A percentile compares a stretch with the other conserved stretches of the same genome.
Conservation (phyloP, 2,329 filamentous ascomycete genomes). For the Moelleriella libera region DNA sequence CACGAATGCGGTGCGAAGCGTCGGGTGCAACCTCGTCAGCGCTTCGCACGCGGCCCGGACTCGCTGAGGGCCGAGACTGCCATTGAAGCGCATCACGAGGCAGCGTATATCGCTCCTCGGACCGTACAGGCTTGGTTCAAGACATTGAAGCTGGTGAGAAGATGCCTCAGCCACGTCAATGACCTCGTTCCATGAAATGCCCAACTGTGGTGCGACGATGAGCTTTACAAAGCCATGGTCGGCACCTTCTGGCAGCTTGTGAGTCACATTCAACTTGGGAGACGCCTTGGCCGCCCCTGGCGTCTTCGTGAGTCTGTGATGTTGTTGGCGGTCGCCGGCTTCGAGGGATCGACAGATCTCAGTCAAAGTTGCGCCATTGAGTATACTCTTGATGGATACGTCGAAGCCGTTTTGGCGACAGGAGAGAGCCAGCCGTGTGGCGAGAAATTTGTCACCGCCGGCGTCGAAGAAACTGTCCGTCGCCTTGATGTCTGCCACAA, state of each 20-base stretch:
- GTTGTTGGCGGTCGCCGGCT: constrained; percentile 3
- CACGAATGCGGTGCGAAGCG: constrained; percentile 40
- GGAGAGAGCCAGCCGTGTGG: constrained; percentile 26
- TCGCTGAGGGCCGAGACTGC: constrained; percentile 23
- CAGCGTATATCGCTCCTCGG: constrained; percentile 30
- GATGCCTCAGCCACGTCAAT: constrained; percentile 34
- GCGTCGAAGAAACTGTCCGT: constrained; percentile 29
- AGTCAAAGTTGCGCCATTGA: constrained; percentile 25
- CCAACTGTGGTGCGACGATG: constrained; percentile 26
- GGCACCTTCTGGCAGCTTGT: constrained; percentile 3
- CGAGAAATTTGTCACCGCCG: constrained; percentile 31
- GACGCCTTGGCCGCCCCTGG: background rate
- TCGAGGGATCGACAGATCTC: constrained; percentile 27
- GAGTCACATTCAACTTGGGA: constrained; percentile 3
- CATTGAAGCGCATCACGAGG: constrained; percentile 32
- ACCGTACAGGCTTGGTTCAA: constrained; percentile 32
- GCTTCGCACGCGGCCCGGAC: constrained; percentile 31
- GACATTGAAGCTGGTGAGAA: constrained; percentile 28
- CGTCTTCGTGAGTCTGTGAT: background rate
- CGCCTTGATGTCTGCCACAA: constrained; percentile 24
- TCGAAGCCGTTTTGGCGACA: constrained; percentile 28
- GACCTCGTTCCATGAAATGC: constrained; percentile 25
- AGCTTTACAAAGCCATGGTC: constrained; percentile 23
- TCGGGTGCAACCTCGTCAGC: constrained; percentile 29
- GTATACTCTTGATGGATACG: constrained; percentile 26